Base-by-base conservation (phyloP, 805 yeast genomes). In the Ogataea glucozyma region DNA sequence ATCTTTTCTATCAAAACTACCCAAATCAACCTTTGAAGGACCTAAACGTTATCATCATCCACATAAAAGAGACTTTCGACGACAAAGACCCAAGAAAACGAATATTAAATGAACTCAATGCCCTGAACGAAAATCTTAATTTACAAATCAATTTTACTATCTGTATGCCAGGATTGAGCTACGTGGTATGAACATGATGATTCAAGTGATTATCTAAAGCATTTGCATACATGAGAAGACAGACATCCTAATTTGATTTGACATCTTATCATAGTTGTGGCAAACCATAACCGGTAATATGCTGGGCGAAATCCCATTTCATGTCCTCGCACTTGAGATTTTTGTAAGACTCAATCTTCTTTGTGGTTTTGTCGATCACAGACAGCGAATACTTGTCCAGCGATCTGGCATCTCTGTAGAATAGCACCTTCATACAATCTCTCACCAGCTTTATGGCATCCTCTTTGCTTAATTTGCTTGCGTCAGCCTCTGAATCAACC, bases 401-500 rank as follows among this genome's bases (percentile, higher is more conserved):
- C 14, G 97, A 87, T 59, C 99, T 81, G 2, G 97, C 98, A 64
- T 93, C 99, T 66, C 99, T 80, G 72, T 93, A 93, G 65, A 83
- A 93, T 52, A 93, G 75, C 12, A 93, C 96, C 67, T 87, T 88
- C 97, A 93, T 89, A 57, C 91, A 80, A 60, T 90, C 88, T 57
- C 78, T 75, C 30, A 93, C 73, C n/a, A 85, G 80, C 36, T 76
- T 73, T 47, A 84, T 75, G 1, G 97, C 99, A 36, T 85, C 80
- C 46, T 75, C 83, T 61, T 87, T 85, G 26, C 78, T 69, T 21
- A 88, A 76, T 30, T 81, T 81, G 29, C 67, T 75, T 45, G 77
- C 86, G 58, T 89, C 96, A 20, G 75, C 80, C 55, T 89, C 97
- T 31, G 72, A 69, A 45, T 88, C 95, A 26, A 85, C 87, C 46